Evolutionary conservation across 371 early-diverging fungal species (phyloP).

Genomic region (Mortierella sp.): DNA sequence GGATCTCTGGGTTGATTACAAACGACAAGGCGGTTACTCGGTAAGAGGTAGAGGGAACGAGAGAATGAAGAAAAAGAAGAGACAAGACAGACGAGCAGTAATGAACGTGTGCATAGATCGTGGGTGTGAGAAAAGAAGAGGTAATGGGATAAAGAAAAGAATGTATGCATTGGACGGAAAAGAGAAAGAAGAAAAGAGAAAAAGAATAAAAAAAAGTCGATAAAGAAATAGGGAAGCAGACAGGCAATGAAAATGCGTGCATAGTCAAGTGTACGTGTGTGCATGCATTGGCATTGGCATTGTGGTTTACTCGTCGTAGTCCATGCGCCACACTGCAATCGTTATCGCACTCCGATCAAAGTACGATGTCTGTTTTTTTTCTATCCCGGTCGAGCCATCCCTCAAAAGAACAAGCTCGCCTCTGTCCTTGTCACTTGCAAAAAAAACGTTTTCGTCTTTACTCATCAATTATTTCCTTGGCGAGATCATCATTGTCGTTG

Average conservation of each 20-base stretch:
- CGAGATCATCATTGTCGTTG: too few relatives aligned
- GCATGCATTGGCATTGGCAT: not conserved
- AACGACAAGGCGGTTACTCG: not conserved
- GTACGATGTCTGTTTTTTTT: too few relatives aligned
- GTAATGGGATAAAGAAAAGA: not conserved
- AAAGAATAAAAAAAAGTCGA: not conserved
- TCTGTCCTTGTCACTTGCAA: not conserved
- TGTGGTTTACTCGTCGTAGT: not conserved
- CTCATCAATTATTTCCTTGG: too few relatives aligned
- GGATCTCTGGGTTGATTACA: too few relatives aligned
- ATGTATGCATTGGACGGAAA: not conserved
- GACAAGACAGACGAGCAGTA: not conserved
- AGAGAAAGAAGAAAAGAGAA: not conserved
- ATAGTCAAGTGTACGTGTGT: not conserved
- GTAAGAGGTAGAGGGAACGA: not conserved
- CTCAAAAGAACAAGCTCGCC: too few relatives aligned
- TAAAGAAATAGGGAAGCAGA: too few relatives aligned
- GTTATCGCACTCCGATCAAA: too few relatives aligned
- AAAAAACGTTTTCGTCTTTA: too few relatives aligned
- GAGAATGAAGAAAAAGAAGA: not conserved
- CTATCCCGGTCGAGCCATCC: too few relatives aligned
- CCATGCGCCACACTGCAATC: slow-evolving; percentile 3
- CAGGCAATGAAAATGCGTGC: not conserved
- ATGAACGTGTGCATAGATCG: too few relatives aligned
- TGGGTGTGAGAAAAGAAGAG: not conserved